phyloP scores from a whole-genome alignment of 2,329 filamentous ascomycete genomes.

The Aspergillus niger region DNA sequence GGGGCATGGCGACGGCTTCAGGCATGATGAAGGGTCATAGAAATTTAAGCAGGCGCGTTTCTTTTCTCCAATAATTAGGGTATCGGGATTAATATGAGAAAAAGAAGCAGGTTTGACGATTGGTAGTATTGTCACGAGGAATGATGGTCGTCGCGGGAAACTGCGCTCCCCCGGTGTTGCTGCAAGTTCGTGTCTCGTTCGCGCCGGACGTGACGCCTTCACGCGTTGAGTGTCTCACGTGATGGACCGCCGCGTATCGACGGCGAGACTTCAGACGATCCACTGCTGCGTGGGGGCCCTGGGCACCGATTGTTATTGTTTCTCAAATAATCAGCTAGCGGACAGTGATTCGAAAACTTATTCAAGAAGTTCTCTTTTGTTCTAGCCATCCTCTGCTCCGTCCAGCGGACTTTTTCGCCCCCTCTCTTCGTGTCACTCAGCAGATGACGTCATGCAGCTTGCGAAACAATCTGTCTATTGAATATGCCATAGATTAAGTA shows the following conservation, averaged over 20 bases:
- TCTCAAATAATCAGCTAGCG: neutral
- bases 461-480: neutral
- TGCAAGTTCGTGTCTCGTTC: slow-evolving; percentile 21
- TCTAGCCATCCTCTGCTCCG: neutral
- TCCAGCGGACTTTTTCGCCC: neutral
- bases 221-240: slow-evolving; percentile 16
- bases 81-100: too few species aligned
- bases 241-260: neutral
- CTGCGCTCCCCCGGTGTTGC: slow-evolving; percentile 12
- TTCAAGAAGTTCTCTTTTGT: too few species aligned
- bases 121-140: neutral
- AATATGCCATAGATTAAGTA: too few species aligned
- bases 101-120: neutral
- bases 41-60: slow-evolving; percentile 3
- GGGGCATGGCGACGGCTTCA: slow-evolving; percentile 52
- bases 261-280: neutral
- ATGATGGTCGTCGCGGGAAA: slow-evolving; percentile 13
- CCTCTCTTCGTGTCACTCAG: neutral
- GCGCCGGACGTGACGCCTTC: slow-evolving; percentile 23
- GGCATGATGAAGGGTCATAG: slow-evolving; percentile 36
- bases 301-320: neutral
- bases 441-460: neutral
- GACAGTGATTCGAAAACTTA: too few species aligned
- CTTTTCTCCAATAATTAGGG: neutral
- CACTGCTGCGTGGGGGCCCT: neutral